Evolutionary conservation across 2,329 filamentous ascomycete species (phyloP).

Genomic region (Nectriaceae sp.): DNA sequence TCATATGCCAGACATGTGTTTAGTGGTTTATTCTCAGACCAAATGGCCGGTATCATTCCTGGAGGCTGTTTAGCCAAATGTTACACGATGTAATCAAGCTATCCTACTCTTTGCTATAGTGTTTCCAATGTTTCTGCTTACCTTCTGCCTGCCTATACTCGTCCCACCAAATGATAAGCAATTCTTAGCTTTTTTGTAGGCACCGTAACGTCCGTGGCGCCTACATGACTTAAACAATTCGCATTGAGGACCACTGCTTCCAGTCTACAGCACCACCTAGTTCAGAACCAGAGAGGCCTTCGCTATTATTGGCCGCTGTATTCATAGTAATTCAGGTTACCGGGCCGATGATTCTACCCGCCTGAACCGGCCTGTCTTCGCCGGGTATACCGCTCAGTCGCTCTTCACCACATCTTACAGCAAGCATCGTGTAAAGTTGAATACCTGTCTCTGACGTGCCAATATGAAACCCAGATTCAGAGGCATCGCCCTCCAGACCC

Average conservation of each 20-base stretch:
- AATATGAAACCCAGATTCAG: not conserved
- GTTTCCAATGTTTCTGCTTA: too few relatives aligned
- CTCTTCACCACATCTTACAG: not conserved
- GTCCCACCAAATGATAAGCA: too few relatives aligned
- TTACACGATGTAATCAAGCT: too few relatives aligned
- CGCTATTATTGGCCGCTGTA: not conserved
- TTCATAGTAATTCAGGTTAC: not conserved
- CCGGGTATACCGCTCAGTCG: not conserved
- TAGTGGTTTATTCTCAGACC: too few relatives aligned
- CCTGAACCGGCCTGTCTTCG: not conserved
- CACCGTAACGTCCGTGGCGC: too few relatives aligned
- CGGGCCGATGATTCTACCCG: not conserved
- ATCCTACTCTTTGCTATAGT: too few relatives aligned
- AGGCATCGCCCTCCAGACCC: not conserved
- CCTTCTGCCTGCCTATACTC: too few relatives aligned
- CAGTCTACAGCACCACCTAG: not conserved
- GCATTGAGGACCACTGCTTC: not conserved
- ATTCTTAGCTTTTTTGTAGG: too few relatives aligned
- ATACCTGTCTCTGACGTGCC: not conserved
- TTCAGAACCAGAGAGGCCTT: not conserved
- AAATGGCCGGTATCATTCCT: too few relatives aligned
- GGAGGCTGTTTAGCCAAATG: too few relatives aligned
- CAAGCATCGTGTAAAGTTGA: conserved; percentile 1
- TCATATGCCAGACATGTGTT: too few relatives aligned
- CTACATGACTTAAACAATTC: conserved; percentile 2